These are phyloP conservation scores for Tarenaya hassleriana DNA, from an alignment of 345 rosid species.

Conservation along the genomic window DNA sequence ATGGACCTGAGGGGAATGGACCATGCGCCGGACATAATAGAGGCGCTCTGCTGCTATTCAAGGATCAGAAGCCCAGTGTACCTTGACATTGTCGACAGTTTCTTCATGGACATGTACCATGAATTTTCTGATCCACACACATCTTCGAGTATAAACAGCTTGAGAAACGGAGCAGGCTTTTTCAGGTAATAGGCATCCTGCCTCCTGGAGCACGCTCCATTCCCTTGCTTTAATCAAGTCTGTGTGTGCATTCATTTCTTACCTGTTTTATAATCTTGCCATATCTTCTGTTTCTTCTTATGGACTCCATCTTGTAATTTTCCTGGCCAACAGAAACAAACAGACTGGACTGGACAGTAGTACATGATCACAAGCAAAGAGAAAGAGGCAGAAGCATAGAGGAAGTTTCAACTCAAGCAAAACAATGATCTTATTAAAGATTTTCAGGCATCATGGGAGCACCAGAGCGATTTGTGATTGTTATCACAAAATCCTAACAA, in stretches of 20 bases:
- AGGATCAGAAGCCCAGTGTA: slow-evolving; percentile 76
- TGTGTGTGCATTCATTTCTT: too few species aligned
- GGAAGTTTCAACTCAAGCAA: neutral
- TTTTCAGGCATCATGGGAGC: neutral
- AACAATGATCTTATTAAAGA: slow-evolving; percentile 12
- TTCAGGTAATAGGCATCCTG: slow-evolving; percentile 21
- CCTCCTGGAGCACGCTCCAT: too few species aligned
- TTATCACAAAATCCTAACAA: slow-evolving; percentile 2
- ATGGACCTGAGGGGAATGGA: slow-evolving; percentile 65
- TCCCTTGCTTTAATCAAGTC: too few species aligned
- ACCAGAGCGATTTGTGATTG: neutral
- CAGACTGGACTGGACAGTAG: neutral
- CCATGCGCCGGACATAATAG: slow-evolving; percentile 69
- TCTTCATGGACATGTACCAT: slow-evolving; percentile 72
- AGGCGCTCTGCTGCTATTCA: slow-evolving; percentile 78
- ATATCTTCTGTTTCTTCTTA: too few species aligned
- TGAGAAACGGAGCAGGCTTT: slow-evolving; percentile 45
- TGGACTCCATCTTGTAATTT: neutral
- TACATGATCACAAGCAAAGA: neutral
- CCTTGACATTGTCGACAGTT: slow-evolving; percentile 72
- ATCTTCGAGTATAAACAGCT: slow-evolving; percentile 34
- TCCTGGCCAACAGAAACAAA: neutral
- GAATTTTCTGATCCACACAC: slow-evolving; percentile 56
- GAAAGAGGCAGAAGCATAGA: neutral
- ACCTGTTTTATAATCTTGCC: too few species aligned